Evolutionary conservation across 2,329 filamentous ascomycete genomes (phyloP).

Genomic region (Curvularia hawaiiensis): DNA sequence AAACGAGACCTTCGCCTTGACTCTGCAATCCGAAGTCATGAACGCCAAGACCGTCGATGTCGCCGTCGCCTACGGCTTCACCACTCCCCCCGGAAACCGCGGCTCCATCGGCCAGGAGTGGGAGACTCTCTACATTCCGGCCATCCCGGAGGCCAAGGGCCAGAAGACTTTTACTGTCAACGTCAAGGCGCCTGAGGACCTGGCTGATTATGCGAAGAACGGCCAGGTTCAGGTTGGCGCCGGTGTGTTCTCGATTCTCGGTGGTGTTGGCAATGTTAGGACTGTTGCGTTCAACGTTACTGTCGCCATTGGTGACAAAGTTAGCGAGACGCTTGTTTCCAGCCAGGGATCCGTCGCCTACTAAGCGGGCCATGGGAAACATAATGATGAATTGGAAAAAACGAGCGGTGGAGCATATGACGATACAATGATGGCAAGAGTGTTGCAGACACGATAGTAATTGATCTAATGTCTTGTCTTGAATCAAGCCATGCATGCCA

Average conservation of each 20-base stretch:
- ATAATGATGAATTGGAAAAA: background rate
- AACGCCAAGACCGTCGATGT: slow-evolving; percentile 54
- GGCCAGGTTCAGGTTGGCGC: background rate
- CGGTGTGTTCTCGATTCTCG: slow-evolving; percentile 37
- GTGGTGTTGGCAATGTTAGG: slow-evolving; percentile 16
- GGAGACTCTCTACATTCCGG: slow-evolving; percentile 45
- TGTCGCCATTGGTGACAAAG: slow-evolving; percentile 23
- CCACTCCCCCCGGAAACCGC: slow-evolving; percentile 24
- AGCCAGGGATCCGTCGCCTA: background rate
- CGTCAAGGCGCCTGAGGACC: slow-evolving; percentile 19
- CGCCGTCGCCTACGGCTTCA: slow-evolving; percentile 52
- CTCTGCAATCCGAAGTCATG: slow-evolving; percentile 51
- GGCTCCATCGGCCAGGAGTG: slow-evolving; percentile 39
- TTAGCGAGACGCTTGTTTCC: slow-evolving; percentile 16
- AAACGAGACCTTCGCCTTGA: slow-evolving; percentile 46
- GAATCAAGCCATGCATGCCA: background rate
- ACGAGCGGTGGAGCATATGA: background rate
- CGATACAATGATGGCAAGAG: background rate
- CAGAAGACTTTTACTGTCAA: slow-evolving; percentile 31
- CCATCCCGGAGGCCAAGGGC: slow-evolving; percentile 29
- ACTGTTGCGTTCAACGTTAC: slow-evolving; percentile 30
- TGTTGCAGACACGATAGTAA: background rate
- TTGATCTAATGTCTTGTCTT: background rate
- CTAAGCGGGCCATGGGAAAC: background rate
- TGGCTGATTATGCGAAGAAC: slow-evolving; percentile 1